A percentile compares a stretch with the other conserved stretches of the same genome.
Evolutionary conservation across 495 filamentous ascomycete genomes (phyloP).

Genomic region (Aspergillus nanangensis): DNA sequence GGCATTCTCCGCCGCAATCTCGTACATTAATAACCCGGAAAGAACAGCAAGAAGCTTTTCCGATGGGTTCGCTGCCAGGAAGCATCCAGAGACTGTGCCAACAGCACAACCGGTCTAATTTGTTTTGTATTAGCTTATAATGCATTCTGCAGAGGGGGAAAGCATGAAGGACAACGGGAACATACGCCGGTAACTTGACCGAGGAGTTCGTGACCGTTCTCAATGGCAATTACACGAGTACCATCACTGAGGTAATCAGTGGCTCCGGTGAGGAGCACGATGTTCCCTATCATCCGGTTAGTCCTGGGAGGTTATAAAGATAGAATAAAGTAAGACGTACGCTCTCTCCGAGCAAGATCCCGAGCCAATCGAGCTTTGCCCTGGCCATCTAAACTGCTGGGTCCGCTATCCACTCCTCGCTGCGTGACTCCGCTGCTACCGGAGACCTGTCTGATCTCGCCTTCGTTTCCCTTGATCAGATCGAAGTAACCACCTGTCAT

Average conservation of each 20-base stretch:
- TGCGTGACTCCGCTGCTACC: slow-evolving; percentile 55
- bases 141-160: neutral
- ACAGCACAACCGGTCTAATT: slow-evolving; percentile 72
- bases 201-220: slow-evolving; percentile 74
- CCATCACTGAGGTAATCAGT: slow-evolving; percentile 81
- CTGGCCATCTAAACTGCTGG: slow-evolving; percentile 45
- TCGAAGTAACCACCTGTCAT: slow-evolving; percentile 72
- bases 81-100: slow-evolving; percentile 74
- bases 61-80: slow-evolving; percentile 53
- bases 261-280: slow-evolving; percentile 83
- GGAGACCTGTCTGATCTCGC: slow-evolving; percentile 74
- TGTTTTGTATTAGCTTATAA: neutral
- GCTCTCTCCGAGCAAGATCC: slow-evolving; percentile 60
- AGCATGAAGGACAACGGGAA: slow-evolving; percentile 1
- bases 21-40: slow-evolving; percentile 72
- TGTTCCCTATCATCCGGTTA: slow-evolving; percentile 37
- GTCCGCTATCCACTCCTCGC: slow-evolving; percentile 81
- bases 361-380: slow-evolving; percentile 59
- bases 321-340: slow-evolving; percentile 18
- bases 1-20: slow-evolving; percentile 81
- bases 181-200: slow-evolving; percentile 73
- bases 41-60: slow-evolving; percentile 67
- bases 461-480: slow-evolving; percentile 93
- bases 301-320: neutral
- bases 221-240: slow-evolving; percentile 54